Evolutionary conservation across 1,139 yeast genomes (phyloP).

Genomic region (Casaregolazyma suthepensis): DNA sequence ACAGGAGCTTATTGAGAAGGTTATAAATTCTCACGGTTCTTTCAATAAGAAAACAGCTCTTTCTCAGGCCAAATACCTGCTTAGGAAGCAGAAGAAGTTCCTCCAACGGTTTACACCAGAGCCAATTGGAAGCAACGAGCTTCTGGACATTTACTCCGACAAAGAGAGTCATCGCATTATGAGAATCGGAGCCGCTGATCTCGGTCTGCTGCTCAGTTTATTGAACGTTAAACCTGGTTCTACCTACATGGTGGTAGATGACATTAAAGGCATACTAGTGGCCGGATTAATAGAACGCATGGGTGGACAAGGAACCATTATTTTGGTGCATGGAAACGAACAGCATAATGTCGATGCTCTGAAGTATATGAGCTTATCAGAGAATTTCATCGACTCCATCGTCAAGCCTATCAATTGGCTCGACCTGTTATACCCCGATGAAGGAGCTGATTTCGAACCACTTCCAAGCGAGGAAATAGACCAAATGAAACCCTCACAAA

Average conservation of each 20-base stretch:
- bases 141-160: slow-evolving; percentile 67
- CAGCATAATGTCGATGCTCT: slow-evolving; percentile 77
- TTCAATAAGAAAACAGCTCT: slow-evolving; percentile 84
- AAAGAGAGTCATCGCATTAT: slow-evolving; percentile 67
- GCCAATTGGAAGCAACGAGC: slow-evolving; percentile 67
- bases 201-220: slow-evolving; percentile 68
- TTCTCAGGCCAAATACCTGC: slow-evolving; percentile 87
- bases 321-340: slow-evolving; percentile 84
- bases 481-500: slow-evolving; percentile 53
- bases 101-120: slow-evolving; percentile 79
- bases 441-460: slow-evolving; percentile 47
- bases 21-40: slow-evolving; percentile 77
- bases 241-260: slow-evolving; percentile 78
- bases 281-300: slow-evolving; percentile 86
- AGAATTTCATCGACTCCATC: slow-evolving; percentile 46
- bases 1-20: slow-evolving; percentile 73
- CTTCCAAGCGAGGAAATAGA: slow-evolving; percentile 41
- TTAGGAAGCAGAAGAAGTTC: slow-evolving; percentile 88
- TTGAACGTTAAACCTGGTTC: slow-evolving; percentile 90
- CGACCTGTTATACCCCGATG: slow-evolving; percentile 75
- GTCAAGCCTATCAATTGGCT: slow-evolving; percentile 70
- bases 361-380: slow-evolving; percentile 53
- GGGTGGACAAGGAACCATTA: slow-evolving; percentile 73
- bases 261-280: slow-evolving; percentile 79
- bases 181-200: slow-evolving; percentile 76